Percentiles rank a stretch among this genome's conserved stretches.
Evolutionary conservation across 495 filamentous ascomycete species (phyloP).

Genomic region (Sphaerosporella brunnea): DNA sequence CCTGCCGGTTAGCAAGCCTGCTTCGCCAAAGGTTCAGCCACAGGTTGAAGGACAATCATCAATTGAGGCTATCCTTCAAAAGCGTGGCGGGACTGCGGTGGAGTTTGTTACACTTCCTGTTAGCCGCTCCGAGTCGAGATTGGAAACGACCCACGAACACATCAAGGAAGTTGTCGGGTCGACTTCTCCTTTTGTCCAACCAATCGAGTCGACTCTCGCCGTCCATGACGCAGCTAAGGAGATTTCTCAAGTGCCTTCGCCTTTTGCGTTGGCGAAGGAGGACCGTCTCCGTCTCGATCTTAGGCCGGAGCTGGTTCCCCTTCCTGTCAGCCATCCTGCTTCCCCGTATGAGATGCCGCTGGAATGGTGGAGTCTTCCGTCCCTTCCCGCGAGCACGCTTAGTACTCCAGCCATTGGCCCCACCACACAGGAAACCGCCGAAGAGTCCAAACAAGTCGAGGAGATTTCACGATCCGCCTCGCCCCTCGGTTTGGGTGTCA

Average conservation of each 20-base stretch:
- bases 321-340: neutral
- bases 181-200: too few relatives aligned
- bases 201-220: too few relatives aligned
- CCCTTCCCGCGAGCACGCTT: neutral
- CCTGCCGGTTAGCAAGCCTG: neutral
- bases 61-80: too few relatives aligned
- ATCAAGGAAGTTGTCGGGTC: too few relatives aligned
- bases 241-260: too few relatives aligned
- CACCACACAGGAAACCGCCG: too few relatives aligned
- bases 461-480: neutral
- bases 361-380: neutral
- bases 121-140: too few relatives aligned
- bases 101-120: neutral
- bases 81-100: too few relatives aligned
- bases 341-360: conserved; percentile 1
- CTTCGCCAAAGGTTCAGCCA: neutral
- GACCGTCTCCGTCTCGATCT: neutral
- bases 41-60: too few relatives aligned
- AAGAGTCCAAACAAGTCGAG: neutral
- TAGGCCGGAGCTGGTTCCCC: neutral
- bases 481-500: neutral
- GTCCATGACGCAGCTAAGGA: too few relatives aligned
- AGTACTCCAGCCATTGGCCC: conserved; percentile 1
- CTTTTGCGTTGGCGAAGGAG: neutral
- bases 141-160: too few relatives aligned